These are phyloP conservation scores for Chytriomyces hyalinus DNA, from an alignment of 192 early-diverging fungal genomes.

Conservation along the genomic window DNA sequence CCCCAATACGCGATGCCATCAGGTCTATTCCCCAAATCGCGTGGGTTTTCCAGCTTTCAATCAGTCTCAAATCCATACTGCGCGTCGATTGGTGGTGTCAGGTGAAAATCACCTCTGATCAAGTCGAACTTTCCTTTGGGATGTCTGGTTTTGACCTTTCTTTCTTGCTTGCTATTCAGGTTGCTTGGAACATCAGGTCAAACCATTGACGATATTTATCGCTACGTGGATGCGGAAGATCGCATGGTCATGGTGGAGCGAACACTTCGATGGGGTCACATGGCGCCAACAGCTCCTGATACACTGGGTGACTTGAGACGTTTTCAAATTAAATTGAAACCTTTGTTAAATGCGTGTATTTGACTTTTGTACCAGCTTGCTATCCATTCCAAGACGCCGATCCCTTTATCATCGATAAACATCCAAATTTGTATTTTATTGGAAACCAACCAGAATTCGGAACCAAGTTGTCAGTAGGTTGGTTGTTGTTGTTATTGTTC, in stretches of 20 bases:
- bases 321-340: neutral
- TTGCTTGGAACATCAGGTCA: constrained; percentile 86
- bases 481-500: constrained; percentile 2
- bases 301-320: constrained; percentile 74
- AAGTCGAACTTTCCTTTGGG: neutral
- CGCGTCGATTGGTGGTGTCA: constrained; percentile 67
- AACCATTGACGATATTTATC: constrained; percentile 83
- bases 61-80: constrained; percentile 83
- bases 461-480: constrained; percentile 54
- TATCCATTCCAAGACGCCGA: constrained; percentile 88
- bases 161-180: constrained; percentile 39
- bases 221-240: constrained; percentile 63
- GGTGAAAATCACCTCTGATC: constrained; percentile 40
- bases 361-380: constrained; percentile 64
- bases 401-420: constrained; percentile 78
- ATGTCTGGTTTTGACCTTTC: neutral
- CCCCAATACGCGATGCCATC: constrained; percentile 88
- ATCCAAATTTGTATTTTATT: constrained; percentile 87
- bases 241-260: constrained; percentile 74
- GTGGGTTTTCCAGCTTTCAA: constrained; percentile 66
- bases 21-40: constrained; percentile 70
- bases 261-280: constrained; percentile 82
- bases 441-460: constrained; percentile 84
- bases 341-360: neutral
- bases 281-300: constrained; percentile 93